Conservation (phyloP, 352 stramenopile genomes). For the Phytopythium kandeliae region DNA sequence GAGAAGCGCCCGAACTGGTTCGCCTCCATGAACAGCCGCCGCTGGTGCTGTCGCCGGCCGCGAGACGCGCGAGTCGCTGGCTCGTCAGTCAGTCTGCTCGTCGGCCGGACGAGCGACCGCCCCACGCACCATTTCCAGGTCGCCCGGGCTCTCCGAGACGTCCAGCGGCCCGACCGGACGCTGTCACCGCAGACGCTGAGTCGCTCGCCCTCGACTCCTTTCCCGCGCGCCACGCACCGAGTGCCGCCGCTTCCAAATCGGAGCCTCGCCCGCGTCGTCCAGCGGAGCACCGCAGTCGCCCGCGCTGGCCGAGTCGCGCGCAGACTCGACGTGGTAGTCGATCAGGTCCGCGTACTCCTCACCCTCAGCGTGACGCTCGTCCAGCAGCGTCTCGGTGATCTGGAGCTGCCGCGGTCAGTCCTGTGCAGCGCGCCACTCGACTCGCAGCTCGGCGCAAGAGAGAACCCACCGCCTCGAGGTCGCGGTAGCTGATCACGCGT, state of each 20-base stretch:
- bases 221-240: too few species aligned
- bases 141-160: slow-evolving; percentile 31
- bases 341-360: slow-evolving; percentile 66
- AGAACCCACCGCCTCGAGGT: slow-evolving; percentile 46
- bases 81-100: too few species aligned
- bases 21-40: slow-evolving; percentile 57
- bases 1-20: slow-evolving; percentile 46
- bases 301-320: slow-evolving; percentile 26
- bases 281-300: neutral
- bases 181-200: slow-evolving; percentile 17
- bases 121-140: slow-evolving; percentile 48
- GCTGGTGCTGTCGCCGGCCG: slow-evolving; percentile 29
- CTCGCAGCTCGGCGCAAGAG: too few species aligned
- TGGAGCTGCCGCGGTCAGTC: slow-evolving; percentile 8
- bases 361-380: slow-evolving; percentile 36
- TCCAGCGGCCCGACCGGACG: slow-evolving; percentile 32
- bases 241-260: slow-evolving; percentile 45
- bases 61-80: neutral
- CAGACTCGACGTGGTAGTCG: slow-evolving; percentile 62
- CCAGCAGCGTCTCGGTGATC: slow-evolving; percentile 67
- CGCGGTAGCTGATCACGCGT: slow-evolving; percentile 65
- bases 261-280: slow-evolving; percentile 12
- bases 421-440: neutral
- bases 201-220: too few species aligned
- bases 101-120: neutral